Base-by-base conservation (phyloP, 208 protist genomes). In the Trypanosoma brucei region DNA sequence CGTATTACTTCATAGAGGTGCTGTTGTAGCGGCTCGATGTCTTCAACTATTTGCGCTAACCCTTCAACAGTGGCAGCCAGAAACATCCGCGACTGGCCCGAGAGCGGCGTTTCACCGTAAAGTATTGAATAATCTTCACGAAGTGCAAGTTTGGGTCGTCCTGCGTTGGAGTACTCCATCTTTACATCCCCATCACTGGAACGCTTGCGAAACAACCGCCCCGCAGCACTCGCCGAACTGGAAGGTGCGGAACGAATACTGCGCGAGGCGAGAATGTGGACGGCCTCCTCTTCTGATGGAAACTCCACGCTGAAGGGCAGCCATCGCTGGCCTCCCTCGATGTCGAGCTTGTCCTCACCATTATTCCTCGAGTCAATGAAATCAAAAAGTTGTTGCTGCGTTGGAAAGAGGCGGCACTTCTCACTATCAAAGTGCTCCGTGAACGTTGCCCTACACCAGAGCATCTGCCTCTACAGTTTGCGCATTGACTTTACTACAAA, bases 1-100 rank as follows among this genome's bases (percentile, higher is more conserved):
- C 88, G 83, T 55, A 95, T 85, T 45, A 95, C 76, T 56, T 95
- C 88, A 72, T 95, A 95, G 35, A 95, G 57, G 61, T 94, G 88
- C 44, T 81, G 75, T 68, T 92, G 83, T 4, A 53, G 44, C 0
- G 83, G 50, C 22, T 77, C 70, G 42, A 94, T 76, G 11, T 44
- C 50, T 7, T 48, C 13, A 14, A 85, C 36, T 37, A 92, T 64
- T 2, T 48, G 44, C 30, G 33, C 45, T 0, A 92, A 3, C 0
- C 78, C 84, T 0, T 50, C 45, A 1, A 55, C 9, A 1, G 82
- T 91, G 3, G 75, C 68, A 2, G 88, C 88, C 34, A 94, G 78
- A 62, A 92, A 94, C 70, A 91, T 79, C 48, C 88, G 76, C 3
- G 38, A 81, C 59, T 94, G 88, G 39, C 63, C 45, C 30, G 82